Evolutionary conservation across 148 eudicot species (phyloP), one percentile per base, ranked within the genome.

Genomic region (Rhododendron ferrugineum): DNA sequence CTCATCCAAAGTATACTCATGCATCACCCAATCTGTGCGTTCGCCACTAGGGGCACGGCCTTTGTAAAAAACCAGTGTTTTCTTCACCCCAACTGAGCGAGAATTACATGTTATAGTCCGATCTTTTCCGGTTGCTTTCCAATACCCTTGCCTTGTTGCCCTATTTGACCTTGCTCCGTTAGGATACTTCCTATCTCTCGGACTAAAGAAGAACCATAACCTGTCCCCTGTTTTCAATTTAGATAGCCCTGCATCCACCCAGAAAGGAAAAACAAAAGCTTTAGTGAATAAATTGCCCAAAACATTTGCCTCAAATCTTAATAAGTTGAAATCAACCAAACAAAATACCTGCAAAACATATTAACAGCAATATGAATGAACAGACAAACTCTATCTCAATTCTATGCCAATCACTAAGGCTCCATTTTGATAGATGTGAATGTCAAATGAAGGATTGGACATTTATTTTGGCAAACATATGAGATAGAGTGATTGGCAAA

Each of bases 51-150:
- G 98, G 14, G 99, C 99, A 74, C 99, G 98, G 7, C 99, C 99
- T 88, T 77, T 89, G 82, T 97, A 94, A 72, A 93, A 97, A 49
- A 97, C 95, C 50, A 97, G 89, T 11, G 99, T 97, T 83, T 95
- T 97, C 89, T 97, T 97, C n/a, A 94, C 28, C 50, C 99, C 99
- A 54, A 95, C 98, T 73, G 86, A 74, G 66, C 94, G 90, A 36
- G 95, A 88, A 68, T 88, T 93, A 79, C 91, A 91, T 15, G 90
- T 79, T 56, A 97, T 91, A 28, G 46, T 68, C 49, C 99, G 94
- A 85, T 97, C 99, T 80, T 97, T 95, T n/a, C 99, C 98, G 4
- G 99, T 97, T 34, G 96, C 96, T 88, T 97, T 97, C 99, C 99
- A 97, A 87, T 95, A 94, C 20, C 99, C 99, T 72, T 88, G 92